Conservation (phyloP, 2,329 filamentous ascomycete genomes). For the Cadophora luteo-olivacea region DNA sequence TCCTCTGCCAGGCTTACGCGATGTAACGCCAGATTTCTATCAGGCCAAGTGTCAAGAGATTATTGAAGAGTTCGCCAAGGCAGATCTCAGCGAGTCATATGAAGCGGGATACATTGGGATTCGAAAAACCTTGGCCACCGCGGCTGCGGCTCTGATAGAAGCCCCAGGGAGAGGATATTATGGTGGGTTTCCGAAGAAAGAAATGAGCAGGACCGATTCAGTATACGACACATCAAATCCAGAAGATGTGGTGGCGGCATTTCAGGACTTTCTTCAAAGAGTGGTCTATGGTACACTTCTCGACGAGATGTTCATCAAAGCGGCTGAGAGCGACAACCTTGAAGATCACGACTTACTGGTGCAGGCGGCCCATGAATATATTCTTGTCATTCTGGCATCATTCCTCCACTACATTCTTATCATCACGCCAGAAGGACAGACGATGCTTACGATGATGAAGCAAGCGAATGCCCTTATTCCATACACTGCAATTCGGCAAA, state of each 20-base stretch:
- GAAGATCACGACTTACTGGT: conserved; percentile 68
- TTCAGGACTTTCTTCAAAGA: conserved; percentile 70
- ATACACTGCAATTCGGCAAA: conserved; percentile 75
- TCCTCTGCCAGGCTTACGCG: conserved; percentile 68
- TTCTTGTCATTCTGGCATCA: conserved; percentile 74
- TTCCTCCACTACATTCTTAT: conserved; percentile 77
- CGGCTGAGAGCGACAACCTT: conserved; percentile 65
- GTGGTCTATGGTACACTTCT: conserved; percentile 72
- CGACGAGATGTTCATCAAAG: conserved; percentile 68
- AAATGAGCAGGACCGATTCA: conserved; percentile 30
- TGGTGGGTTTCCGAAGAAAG: conserved; percentile 44
- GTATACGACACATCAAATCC: conserved; percentile 65
- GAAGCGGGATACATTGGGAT: conserved; percentile 79
- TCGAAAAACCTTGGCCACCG: conserved; percentile 77
- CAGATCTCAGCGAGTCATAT: conserved; percentile 80
- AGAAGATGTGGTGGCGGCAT: conserved; percentile 66
- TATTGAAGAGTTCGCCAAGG: conserved; percentile 66
- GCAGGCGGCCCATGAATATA: conserved; percentile 69
- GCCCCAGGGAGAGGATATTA: conserved; percentile 25
- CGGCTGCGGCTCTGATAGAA: conserved; percentile 26
- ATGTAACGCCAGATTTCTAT: conserved; percentile 71
- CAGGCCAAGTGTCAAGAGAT: conserved; percentile 64
- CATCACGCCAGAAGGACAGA: conserved; percentile 76
- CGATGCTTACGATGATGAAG: conserved; percentile 73
- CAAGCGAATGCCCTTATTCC: conserved; percentile 75